Percentiles rank a stretch among this genome's conserved stretches.
These are phyloP conservation scores for Neofusicoccum sp. DNA, from an alignment of 2,329 filamentous ascomycete species.

Conservation along the genomic window DNA sequence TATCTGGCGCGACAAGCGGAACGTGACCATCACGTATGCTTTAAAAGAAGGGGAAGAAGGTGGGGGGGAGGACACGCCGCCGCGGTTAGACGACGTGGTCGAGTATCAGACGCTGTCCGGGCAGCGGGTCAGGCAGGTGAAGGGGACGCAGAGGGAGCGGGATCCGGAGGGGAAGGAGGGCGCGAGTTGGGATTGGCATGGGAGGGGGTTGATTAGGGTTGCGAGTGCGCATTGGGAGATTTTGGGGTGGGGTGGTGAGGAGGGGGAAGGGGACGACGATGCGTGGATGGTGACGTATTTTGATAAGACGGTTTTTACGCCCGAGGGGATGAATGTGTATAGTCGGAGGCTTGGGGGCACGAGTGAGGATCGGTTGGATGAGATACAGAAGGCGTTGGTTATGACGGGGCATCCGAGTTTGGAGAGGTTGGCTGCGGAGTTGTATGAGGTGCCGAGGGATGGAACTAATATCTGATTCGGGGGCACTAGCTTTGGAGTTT, in stretches of 20 bases:
- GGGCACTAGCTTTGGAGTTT: too few relatives aligned
- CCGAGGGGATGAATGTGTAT: neutral
- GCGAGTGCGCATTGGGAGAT: slow-evolving; percentile 2
- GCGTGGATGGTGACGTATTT: slow-evolving; percentile 3
- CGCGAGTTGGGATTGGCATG: neutral
- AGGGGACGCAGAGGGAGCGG: neutral
- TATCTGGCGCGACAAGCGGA: slow-evolving; percentile 2
- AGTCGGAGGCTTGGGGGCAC: neutral
- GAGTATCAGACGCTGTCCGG: neutral
- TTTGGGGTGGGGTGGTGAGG: neutral
- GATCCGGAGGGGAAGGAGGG: neutral
- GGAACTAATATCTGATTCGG: neutral
- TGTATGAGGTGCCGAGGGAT: neutral
- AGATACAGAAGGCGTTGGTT: neutral
- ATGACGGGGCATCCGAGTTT: neutral
- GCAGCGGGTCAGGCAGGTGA: neutral
- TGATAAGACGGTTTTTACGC: neutral
- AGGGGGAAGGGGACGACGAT: neutral
- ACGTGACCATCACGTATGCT: neutral
- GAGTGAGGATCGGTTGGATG: neutral
- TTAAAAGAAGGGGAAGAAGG: neutral
- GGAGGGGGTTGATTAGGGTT: neutral
- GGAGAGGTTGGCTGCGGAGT: neutral
- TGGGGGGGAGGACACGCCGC: too few relatives aligned
- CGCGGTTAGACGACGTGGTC: neutral